Conservation (phyloP, 768 basidiomycete genomes). For the Collybiopsis confluens region DNA sequence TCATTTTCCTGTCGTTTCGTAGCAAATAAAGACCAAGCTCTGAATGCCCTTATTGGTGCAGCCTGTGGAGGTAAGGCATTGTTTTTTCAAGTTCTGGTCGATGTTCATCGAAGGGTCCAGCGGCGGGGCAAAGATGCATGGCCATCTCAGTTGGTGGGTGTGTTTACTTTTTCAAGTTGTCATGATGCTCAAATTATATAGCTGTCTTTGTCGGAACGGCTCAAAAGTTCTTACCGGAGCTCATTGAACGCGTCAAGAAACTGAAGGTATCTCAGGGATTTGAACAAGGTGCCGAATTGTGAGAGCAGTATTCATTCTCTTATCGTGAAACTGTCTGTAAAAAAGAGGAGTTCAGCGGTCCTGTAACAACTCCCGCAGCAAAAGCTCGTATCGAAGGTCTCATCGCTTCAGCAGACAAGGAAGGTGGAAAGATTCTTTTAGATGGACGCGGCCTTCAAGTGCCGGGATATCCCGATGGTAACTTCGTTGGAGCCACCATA, state of each 20-base stretch:
- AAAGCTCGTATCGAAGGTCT: slow-evolving; percentile 72
- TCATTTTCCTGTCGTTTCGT: neutral
- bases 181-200: slow-evolving; percentile 16
- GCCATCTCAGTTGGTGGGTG: slow-evolving; percentile 84
- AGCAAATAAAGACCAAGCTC: slow-evolving; percentile 91
- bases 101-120: slow-evolving; percentile 29
- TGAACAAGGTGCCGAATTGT: slow-evolving; percentile 82
- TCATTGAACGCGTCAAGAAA: slow-evolving; percentile 75
- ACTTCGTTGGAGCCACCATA: slow-evolving; percentile 92
- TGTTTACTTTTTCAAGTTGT: neutral
- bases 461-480: slow-evolving; percentile 76
- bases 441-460: slow-evolving; percentile 77
- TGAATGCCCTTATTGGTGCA: slow-evolving; percentile 91
- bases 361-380: slow-evolving; percentile 78
- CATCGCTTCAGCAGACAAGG: slow-evolving; percentile 66
- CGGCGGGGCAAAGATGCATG: slow-evolving; percentile 98
- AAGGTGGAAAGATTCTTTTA: slow-evolving; percentile 84
- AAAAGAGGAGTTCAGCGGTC: slow-evolving; percentile 56
- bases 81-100: neutral
- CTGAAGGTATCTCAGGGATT: slow-evolving; percentile 90
- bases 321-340: too few species aligned
- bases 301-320: too few species aligned
- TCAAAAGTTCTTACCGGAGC: slow-evolving; percentile 78
- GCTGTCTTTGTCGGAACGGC: slow-evolving; percentile 81
- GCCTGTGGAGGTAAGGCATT: slow-evolving; percentile 74